Conservation (phyloP, 768 basidiomycete genomes). For the Xanthoconium stramineum region DNA sequence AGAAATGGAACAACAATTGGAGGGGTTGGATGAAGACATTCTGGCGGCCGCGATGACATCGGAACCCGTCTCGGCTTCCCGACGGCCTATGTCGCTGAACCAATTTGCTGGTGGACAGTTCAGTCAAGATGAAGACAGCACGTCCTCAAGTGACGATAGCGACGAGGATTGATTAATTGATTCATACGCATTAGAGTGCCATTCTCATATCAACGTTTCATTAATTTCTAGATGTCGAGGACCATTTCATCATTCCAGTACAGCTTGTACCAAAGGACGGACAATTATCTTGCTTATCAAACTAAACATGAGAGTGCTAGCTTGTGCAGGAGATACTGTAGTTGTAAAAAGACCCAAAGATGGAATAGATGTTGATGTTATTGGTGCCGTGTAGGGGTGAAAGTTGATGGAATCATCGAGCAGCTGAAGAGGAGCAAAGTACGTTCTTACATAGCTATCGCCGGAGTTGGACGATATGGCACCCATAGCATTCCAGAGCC, state of each 20-base stretch:
- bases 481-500: too few species aligned
- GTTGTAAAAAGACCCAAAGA: not conserved
- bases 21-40: slow-evolving; percentile 50
- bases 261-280: not conserved
- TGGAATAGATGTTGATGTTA: too few species aligned
- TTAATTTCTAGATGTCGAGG: slow-evolving; percentile 5
- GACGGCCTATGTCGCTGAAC: slow-evolving; percentile 49
- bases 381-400: slow-evolving; percentile 26
- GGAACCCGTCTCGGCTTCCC: slow-evolving; percentile 29
- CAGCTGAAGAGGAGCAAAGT: too few species aligned
- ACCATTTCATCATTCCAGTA: not conserved
- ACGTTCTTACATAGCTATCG: too few species aligned
- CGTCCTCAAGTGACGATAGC: slow-evolving; percentile 52
- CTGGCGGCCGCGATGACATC: slow-evolving; percentile 40
- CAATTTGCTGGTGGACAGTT: slow-evolving; percentile 43
- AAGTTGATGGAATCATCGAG: slow-evolving; percentile 17
- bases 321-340: slow-evolving; percentile 8
- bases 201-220: slow-evolving; percentile 3
- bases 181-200: not conserved
- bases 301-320: slow-evolving; percentile 28
- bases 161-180: slow-evolving; percentile 48
- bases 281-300: slow-evolving; percentile 14
- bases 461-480: too few species aligned
- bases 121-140: slow-evolving; percentile 46
- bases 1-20: slow-evolving; percentile 36